Evolutionary conservation across 139 green algal genomes (phyloP).

Genomic region (Raphidocelis subcapitata): DNA sequence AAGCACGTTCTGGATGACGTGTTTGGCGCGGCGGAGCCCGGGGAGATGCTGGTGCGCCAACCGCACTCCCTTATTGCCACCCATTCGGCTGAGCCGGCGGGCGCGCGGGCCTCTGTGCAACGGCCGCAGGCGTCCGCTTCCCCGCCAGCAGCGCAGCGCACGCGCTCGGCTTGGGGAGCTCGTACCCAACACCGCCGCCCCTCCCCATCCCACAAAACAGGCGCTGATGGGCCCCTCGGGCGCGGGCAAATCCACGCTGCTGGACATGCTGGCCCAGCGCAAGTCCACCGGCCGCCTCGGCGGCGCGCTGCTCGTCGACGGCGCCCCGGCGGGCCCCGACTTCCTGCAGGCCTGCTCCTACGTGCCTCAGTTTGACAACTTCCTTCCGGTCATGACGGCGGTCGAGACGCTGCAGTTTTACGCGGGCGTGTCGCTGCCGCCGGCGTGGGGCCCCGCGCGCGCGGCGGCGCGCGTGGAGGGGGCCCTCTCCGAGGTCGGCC

Average conservation of each 20-base stretch:
- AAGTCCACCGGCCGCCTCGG: slow-evolving; percentile 41
- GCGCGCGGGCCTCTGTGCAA: background rate
- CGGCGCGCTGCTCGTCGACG: slow-evolving; percentile 60
- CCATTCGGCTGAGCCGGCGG: background rate
- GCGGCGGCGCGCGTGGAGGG: background rate
- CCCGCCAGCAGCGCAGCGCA: too few relatives aligned
- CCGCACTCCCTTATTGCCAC: background rate
- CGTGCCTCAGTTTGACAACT: slow-evolving; percentile 54
- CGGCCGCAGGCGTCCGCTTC: background rate
- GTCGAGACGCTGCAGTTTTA: slow-evolving; percentile 45
- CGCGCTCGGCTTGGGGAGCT: too few relatives aligned
- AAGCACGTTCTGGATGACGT: slow-evolving; percentile 22
- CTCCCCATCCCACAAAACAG: too few relatives aligned
- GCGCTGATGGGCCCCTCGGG: slow-evolving; percentile 6
- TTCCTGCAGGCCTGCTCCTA: background rate
- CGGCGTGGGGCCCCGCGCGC: background rate
- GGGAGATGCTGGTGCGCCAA: slow-evolving; percentile 27
- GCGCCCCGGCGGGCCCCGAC: background rate
- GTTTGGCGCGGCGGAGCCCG: slow-evolving; percentile 14
- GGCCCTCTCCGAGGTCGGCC: background rate
- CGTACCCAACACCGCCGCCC: too few relatives aligned
- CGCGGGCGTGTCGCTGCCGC: slow-evolving; percentile 36
- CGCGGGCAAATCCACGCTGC: slow-evolving; percentile 47
- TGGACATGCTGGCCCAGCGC: slow-evolving; percentile 51
- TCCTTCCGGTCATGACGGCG: slow-evolving; percentile 46